phyloP scores from a whole-genome alignment of 108 stramenopile species.

The Stephanodiscus triporus region DNA sequence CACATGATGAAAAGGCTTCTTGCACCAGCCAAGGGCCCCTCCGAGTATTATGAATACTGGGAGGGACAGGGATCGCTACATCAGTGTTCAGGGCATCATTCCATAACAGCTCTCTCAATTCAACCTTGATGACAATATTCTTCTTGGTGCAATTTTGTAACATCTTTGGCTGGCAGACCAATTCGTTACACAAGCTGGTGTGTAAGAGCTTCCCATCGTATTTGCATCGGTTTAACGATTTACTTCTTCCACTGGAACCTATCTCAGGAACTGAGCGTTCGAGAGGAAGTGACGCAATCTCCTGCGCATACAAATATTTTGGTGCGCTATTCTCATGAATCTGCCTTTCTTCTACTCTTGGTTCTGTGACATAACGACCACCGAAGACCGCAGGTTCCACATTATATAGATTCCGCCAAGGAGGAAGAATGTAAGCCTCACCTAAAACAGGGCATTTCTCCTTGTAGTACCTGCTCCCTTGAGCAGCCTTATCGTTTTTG shows the following conservation, averaged over 20 bases:
- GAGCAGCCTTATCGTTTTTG: conserved; percentile 25
- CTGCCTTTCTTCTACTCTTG: conserved; percentile 13
- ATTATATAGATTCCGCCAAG: conserved; percentile 51
- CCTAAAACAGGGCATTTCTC: conserved; percentile 31
- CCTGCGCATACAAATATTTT: conserved; percentile 67
- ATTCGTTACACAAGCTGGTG: conserved; percentile 82
- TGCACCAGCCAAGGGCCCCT: conserved; percentile 80
- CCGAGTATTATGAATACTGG: conserved; percentile 75
- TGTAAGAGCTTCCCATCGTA: conserved; percentile 63
- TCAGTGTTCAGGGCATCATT: conserved; percentile 49
- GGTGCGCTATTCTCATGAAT: conserved; percentile 1
- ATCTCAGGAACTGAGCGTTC: conserved; percentile 34
- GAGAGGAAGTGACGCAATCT: conserved; percentile 71
- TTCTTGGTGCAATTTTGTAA: conserved; percentile 73
- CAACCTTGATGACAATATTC: conserved; percentile 81
- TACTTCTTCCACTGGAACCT: conserved; percentile 29
- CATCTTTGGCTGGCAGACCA: conserved; percentile 74
- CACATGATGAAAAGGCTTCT: conserved; percentile 72
- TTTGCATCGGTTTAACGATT: conserved; percentile 35
- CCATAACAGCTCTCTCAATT: conserved; percentile 78
- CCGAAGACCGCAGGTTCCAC: conserved; percentile 74
- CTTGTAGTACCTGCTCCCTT: conserved; percentile 14
- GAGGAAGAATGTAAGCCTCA: conserved; percentile 49
- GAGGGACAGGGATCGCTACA: conserved; percentile 60
- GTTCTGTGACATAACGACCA: conserved; percentile 52